Conservation (phyloP, 169 alveolate species). For the Plasmodium cynomolgi region DNA sequence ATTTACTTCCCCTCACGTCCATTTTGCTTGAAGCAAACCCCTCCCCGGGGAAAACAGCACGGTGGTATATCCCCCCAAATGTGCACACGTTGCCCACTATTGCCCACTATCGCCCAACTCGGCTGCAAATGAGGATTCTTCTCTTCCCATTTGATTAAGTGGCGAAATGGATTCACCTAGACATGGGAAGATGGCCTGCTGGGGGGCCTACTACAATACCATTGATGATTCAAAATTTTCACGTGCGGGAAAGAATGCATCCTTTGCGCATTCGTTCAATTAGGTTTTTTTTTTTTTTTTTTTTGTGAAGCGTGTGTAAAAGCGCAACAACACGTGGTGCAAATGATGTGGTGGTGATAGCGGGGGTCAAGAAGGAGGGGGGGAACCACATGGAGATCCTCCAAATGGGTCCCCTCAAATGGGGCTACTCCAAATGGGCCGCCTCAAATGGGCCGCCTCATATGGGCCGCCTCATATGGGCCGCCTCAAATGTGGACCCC, state of each 20-base stretch:
- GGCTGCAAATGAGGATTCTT: not conserved
- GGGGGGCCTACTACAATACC: not conserved
- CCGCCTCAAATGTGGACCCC: not conserved
- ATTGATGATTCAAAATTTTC: not conserved
- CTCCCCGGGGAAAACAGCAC: not conserved
- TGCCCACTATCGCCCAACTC: not conserved
- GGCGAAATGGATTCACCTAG: too few relatives aligned
- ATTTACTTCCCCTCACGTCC: not conserved
- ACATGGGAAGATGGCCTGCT: not conserved
- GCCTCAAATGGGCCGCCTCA: not conserved
- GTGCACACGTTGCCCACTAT: not conserved
- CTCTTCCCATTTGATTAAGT: not conserved
- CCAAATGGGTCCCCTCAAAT: not conserved
- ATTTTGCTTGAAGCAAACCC: not conserved
- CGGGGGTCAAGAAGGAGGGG: not conserved
- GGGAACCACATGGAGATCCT: not conserved
- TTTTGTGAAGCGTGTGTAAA: not conserved
- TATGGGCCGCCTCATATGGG: not conserved
- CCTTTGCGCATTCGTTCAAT: not conserved
- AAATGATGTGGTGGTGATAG: not conserved
- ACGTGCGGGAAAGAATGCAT: not conserved
- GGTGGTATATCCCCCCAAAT: not conserved
- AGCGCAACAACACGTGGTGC: not conserved
- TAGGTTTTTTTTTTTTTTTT: not conserved
- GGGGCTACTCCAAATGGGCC: not conserved